Evolutionary conservation across 768 basidiomycete genomes (phyloP), one percentile per base, ranked within the genome.

Genomic region (Coprinopsis cinerea): DNA sequence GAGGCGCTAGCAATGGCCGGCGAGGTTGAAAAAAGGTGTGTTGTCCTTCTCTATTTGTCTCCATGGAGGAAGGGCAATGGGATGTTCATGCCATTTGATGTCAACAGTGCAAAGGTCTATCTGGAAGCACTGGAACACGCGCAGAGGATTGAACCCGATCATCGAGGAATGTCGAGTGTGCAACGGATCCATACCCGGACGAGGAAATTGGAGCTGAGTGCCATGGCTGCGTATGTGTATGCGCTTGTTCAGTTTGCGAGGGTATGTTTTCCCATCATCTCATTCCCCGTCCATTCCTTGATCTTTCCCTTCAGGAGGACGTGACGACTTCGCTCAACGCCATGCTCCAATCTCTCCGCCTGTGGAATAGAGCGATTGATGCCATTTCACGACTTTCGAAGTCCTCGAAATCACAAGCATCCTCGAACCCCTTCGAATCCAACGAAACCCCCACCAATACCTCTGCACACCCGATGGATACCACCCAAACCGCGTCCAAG

Each of bases 341-440:
- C 17, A 67, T 85, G 53, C 67, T 87, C 11, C 86, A 87, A 54
- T 79, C 86, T 0, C 71, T 92, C 44, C 80, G 90, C 15, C 66
- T 93, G 1, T 91, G 85, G 82, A 88, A 87, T 60, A 80, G 88
- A 23, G 89, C 91, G 2, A 66, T 82, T 13, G 89, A 90, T 18
- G 76, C 77, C 0, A 61, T 81, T 87, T 25, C 69, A 90, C 3
- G 69, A 65, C n/a, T 76, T 76, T 15, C 62, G 65, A 1, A 55
- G 59, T 14, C 56, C 36, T 44, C 32, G 6, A 51, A 40, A 39
- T 34, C 57, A 65, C 41, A 47, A 61, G 7, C 63, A 69, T n/a
- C 74, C 5, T 61, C 66, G 4, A 80, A 88, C 59, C 84, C 85
- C 1, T 86, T 88, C 57, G 71, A 76, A 34, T 75, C 79, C 61